Conservation (phyloP, 805 yeast genomes). For the Teunomyces cretensis region DNA sequence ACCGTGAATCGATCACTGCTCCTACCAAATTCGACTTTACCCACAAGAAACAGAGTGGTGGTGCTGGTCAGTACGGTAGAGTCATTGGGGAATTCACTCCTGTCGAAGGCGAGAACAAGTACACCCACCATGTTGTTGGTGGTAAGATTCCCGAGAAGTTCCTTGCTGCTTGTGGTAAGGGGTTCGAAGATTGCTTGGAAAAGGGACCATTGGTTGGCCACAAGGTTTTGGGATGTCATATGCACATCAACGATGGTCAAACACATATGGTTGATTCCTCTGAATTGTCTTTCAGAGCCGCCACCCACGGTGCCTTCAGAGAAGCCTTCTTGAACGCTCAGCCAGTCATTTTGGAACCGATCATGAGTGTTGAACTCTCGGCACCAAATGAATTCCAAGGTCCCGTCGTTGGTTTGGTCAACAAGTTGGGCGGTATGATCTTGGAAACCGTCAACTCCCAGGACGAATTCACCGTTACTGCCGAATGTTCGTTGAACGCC, state of each 20-base stretch:
- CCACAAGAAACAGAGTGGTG: constrained; percentile 98
- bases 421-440: constrained; percentile 89
- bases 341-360: constrained; percentile 93
- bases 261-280: constrained; percentile 96
- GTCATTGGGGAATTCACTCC: constrained; percentile 82
- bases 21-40: constrained; percentile 84
- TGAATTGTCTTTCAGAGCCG: constrained; percentile 92
- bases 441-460: constrained; percentile 91
- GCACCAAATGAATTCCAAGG: constrained; percentile 98
- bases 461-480: constrained; percentile 89
- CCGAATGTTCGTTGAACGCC: constrained; percentile 94
- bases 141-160: constrained; percentile 96
- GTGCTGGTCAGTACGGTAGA: constrained; percentile 99
- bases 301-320: constrained; percentile 87
- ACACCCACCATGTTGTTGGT: constrained; percentile 88
- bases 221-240: constrained; percentile 85
- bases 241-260: constrained; percentile 96
- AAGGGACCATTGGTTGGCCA: constrained; percentile 98
- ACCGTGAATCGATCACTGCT: constrained; percentile 84
- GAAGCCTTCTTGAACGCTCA: constrained; percentile 82
- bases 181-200: constrained; percentile 90
- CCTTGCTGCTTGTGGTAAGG: constrained; percentile 90
- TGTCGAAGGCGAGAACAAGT: constrained; percentile 65
- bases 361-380: constrained; percentile 88
- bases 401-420: constrained; percentile 82